Conservation (phyloP, 805 yeast species). For the Candida montana region DNA sequence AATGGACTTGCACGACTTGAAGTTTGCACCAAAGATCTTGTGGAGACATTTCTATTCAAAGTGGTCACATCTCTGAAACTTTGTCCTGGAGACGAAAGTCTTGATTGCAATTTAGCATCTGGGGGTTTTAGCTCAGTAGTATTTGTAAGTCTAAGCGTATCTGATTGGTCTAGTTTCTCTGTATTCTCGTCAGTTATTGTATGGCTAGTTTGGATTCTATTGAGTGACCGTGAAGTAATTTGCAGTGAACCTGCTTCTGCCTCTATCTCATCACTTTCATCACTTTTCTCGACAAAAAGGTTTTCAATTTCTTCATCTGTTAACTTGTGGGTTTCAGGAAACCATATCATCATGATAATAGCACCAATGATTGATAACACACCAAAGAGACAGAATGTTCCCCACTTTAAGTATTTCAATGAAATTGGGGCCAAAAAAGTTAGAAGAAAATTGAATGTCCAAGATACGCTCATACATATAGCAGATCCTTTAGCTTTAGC, state of each 20-base stretch:
- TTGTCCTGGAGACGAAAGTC: not conserved
- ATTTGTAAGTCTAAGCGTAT: not conserved
- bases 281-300: conserved; percentile 12
- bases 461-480: conserved; percentile 40
- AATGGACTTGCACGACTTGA: not conserved
- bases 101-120: not conserved
- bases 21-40: not conserved
- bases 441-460: conserved; percentile 35
- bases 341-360: conserved; percentile 25
- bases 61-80: not conserved
- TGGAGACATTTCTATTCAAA: not conserved
- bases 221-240: no score
- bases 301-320: conserved; percentile 23
- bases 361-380: conserved; percentile 29
- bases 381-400: conserved; percentile 36
- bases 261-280: not conserved
- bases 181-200: not conserved
- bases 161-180: not conserved
- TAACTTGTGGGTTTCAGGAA: conserved; percentile 41
- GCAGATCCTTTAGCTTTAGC: conserved; percentile 44
- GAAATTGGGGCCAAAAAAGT: conserved; percentile 37
- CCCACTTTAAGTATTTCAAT: conserved; percentile 33
- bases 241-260: no score
- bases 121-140: not conserved
- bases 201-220: not conserved